Base-by-base conservation (phyloP, 139 green algal genomes). In the Marvania coccoides region DNA sequence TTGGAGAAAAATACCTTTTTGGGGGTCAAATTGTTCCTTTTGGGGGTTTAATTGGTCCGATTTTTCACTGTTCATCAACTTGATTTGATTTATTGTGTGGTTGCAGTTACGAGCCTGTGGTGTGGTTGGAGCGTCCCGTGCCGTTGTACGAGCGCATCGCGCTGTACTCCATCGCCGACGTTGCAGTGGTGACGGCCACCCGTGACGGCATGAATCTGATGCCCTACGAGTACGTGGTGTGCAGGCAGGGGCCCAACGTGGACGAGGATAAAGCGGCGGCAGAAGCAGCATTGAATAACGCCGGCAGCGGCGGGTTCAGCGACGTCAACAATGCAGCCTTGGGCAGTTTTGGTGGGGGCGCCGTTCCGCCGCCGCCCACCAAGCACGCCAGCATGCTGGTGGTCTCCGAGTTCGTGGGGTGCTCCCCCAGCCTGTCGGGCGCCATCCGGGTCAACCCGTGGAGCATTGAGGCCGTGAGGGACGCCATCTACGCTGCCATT, bases 211-310 rank as follows among this genome's bases (percentile, higher is more conserved):
- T 98, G 91, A 98, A 98, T 78, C 87, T 98, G 61, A 78, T 92
- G 38, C 92, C 93, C 5, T 99, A 99, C 70, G 94, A 98, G 83
- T 98, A 98, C 74, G 83, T 99, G n/a, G 88, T 95, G 14, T 96
- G 88, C 75, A 69, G 94, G 1, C 86, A 98, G 77, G 90, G 86
- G 3, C 61, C 31, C n/a, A 12, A 30, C 38, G 26, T 8, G 34
- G 29, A 36, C 28, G 19, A 36, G 5, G 60, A 24, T 13, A 37
- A 23, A 7, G 19, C 28, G 33, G 61, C 42, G n/a, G 26, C 51
- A 6, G 19, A 13, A 15, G 30, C 45, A 10, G 36, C 38, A 46
- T 15, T 6, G 35, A 59, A 35, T 15, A 47, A 15, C 56, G 15
- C 13, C 35, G 13, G 12, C 35, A 47, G 19, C 26, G 36, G 13